phyloP scores from a whole-genome alignment of 352 stramenopile species.

The Globisporangium iwayamae region DNA sequence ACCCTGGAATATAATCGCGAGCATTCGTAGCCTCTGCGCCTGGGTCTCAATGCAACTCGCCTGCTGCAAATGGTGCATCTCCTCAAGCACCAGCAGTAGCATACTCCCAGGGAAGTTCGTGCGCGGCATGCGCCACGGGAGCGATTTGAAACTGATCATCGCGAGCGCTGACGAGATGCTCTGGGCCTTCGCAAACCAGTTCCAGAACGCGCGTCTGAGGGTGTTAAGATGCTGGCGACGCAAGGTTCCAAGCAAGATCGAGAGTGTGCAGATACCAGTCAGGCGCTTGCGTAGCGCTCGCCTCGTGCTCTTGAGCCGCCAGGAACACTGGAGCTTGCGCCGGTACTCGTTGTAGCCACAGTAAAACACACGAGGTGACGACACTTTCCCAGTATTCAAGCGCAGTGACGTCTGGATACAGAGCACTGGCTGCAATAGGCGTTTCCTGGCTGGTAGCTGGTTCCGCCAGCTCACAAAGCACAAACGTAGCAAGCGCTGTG shows the following conservation, averaged over 20 bases:
- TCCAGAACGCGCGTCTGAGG: slow-evolving; percentile 37
- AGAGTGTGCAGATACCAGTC: background rate
- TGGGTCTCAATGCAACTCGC: slow-evolving; percentile 8
- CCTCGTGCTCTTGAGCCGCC: slow-evolving; percentile 4
- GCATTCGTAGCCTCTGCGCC: slow-evolving; percentile 7
- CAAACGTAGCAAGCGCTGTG: background rate
- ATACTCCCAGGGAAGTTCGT: slow-evolving; percentile 22
- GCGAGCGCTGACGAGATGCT: slow-evolving; percentile 20
- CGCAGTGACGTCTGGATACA: slow-evolving; percentile 14
- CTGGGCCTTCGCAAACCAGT: slow-evolving; percentile 39
- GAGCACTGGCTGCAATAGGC: slow-evolving; percentile 9
- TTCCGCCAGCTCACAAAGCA: slow-evolving; percentile 10
- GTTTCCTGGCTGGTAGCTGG: background rate
- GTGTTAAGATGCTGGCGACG: slow-evolving; percentile 21
- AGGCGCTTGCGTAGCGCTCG: background rate
- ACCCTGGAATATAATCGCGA: slow-evolving; percentile 12
- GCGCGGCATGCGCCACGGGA: slow-evolving; percentile 19
- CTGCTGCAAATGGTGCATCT: slow-evolving; percentile 26
- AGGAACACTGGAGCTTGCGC: slow-evolving; percentile 4
- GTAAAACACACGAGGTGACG: slow-evolving; percentile 1
- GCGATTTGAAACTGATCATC: slow-evolving; percentile 15
- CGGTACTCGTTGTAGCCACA: slow-evolving; percentile 13
- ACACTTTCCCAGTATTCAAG: too few relatives aligned
- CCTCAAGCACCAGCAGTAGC: slow-evolving; percentile 27
- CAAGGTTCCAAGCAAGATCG: slow-evolving; percentile 24